These are phyloP conservation scores for Pseudozyma thailandica DNA, from an alignment of 1,284 basidiomycete species.

Conservation along the genomic window DNA sequence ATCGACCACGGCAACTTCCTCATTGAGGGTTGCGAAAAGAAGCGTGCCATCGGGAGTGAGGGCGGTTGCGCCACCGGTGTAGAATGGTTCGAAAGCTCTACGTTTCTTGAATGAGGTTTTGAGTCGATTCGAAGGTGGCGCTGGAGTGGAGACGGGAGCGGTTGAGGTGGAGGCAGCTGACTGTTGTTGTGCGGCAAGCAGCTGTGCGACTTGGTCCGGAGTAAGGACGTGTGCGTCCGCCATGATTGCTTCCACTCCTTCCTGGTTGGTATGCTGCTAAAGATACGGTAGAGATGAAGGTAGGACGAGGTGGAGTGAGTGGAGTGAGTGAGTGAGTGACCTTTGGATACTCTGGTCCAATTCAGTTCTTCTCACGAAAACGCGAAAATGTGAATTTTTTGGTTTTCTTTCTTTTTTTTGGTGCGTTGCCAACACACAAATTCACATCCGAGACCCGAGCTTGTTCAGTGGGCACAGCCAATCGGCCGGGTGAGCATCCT, in stretches of 20 bases:
- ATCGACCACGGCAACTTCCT: constrained; percentile 85
- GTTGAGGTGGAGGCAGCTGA: constrained; percentile 25
- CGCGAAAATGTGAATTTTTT: too few relatives aligned
- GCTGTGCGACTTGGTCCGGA: constrained; percentile 32
- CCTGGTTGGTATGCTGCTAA: background rate
- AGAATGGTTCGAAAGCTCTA: constrained; percentile 60
- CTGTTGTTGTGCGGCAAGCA: constrained; percentile 41
- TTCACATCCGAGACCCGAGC: too few relatives aligned
- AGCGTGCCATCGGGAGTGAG: constrained; percentile 81
- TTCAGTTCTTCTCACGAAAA: too few relatives aligned
- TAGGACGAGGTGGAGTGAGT: constrained; percentile 5
- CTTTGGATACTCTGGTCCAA: too few relatives aligned
- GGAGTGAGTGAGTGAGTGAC: too few relatives aligned
- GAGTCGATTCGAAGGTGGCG: constrained; percentile 21
- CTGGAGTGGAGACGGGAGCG: constrained; percentile 4
- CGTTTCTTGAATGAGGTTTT: constrained; percentile 50
- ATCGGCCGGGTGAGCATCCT: too few relatives aligned
- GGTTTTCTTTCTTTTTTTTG: too few relatives aligned
- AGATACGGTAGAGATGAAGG: too few relatives aligned
- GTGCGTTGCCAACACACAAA: too few relatives aligned
- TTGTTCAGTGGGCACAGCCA: too few relatives aligned
- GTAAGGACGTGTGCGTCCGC: constrained; percentile 47
- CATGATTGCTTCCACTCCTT: constrained; percentile 14
- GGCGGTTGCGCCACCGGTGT: constrained; percentile 72
- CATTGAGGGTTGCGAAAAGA: constrained; percentile 86